Conservation (phyloP, 768 basidiomycete genomes). For the Termitomyces titanicus region DNA sequence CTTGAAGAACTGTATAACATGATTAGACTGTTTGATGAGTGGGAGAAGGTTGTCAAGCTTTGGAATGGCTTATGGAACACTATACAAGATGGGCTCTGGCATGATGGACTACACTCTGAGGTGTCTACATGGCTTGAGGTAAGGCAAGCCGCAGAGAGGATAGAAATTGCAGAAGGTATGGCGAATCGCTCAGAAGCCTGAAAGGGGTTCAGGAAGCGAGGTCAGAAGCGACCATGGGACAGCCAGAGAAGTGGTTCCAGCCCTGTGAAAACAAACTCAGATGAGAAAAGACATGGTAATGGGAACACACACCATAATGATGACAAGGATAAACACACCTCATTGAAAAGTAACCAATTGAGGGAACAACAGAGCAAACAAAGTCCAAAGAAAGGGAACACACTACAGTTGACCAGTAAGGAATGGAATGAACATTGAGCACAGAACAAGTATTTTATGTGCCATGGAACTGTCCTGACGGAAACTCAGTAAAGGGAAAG, state of each 20-base stretch:
- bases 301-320: too few relatives aligned
- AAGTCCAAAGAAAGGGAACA: too few relatives aligned
- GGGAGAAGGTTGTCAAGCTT: slow-evolving; percentile 15
- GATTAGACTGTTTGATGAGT: slow-evolving; percentile 19
- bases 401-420: not conserved
- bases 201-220: not conserved
- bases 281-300: too few relatives aligned
- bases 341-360: too few relatives aligned
- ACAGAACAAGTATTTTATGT: not conserved
- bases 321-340: too few relatives aligned
- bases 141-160: not conserved
- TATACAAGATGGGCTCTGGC: slow-evolving; percentile 7
- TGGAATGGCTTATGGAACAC: not conserved
- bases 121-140: slow-evolving; percentile 8
- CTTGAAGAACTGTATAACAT: slow-evolving; percentile 29
- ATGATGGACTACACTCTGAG: slow-evolving; percentile 8
- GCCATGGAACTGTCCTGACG: not conserved
- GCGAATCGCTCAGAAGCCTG: not conserved
- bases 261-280: too few relatives aligned
- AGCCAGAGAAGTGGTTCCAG: too few relatives aligned
- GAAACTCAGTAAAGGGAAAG: slow-evolving; percentile 8
- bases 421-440: not conserved
- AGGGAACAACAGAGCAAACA: too few relatives aligned
- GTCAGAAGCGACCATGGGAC: too few relatives aligned
- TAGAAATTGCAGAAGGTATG: not conserved